These are phyloP conservation scores for Sanchytrium tribonematis DNA, from an alignment of 371 early-diverging fungal species.

Conservation along the genomic window DNA sequence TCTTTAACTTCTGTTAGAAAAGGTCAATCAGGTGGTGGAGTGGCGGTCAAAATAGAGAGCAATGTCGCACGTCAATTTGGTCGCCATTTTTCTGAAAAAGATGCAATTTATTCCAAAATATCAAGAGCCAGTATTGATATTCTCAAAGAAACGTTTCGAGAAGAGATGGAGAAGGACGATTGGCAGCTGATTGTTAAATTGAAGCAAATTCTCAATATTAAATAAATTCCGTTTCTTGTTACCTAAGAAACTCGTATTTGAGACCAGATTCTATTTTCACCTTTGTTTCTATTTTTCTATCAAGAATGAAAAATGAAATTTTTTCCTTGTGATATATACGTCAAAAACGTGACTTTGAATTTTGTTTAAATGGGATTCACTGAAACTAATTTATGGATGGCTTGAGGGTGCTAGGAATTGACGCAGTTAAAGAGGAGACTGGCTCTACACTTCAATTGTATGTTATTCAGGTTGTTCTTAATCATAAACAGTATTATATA, in stretches of 20 bases:
- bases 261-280: no score
- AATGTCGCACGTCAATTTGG: slow-evolving; percentile 11
- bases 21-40: slow-evolving; percentile 49
- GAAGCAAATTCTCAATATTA: slow-evolving; percentile 15
- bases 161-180: slow-evolving; percentile 77
- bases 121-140: slow-evolving; percentile 85
- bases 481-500: not conserved
- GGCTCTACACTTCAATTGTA: not conserved
- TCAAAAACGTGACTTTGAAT: no score
- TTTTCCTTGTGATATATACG: no score
- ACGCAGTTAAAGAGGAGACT: not conserved
- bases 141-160: slow-evolving; percentile 80
- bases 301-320: no score
- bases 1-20: slow-evolving; percentile 46
- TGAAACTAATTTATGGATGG: no score
- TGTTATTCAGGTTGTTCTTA: not conserved
- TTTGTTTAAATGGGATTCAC: no score
- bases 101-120: slow-evolving; percentile 35
- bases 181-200: slow-evolving; percentile 62
- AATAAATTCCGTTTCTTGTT: no score
- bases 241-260: no score
- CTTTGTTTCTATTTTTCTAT: no score
- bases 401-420: not conserved
- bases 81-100: slow-evolving; percentile 74
- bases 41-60: slow-evolving; percentile 89